Evolutionary conservation across 306 rosid genomes (phyloP).

Genomic region (Vigna hirtella): DNA sequence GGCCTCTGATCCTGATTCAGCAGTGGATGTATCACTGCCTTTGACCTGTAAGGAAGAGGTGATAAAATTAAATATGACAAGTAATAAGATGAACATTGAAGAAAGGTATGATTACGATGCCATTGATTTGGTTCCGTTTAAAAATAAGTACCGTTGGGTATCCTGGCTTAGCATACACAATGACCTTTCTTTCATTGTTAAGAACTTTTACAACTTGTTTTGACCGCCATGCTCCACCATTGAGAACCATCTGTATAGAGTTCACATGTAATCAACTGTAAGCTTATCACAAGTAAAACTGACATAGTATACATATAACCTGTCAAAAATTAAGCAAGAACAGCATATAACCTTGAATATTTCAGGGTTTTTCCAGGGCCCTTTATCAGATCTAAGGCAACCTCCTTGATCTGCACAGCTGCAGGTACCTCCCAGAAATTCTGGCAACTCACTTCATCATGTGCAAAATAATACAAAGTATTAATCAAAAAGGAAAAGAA

Average conservation of each 20-base stretch:
- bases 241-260: slow-evolving; percentile 79
- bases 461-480: slow-evolving; percentile 37
- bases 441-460: slow-evolving; percentile 90
- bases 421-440: slow-evolving; percentile 95
- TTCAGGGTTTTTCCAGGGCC: slow-evolving; percentile 95
- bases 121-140: slow-evolving; percentile 31
- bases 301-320: slow-evolving; percentile 1
- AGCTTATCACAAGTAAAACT: slow-evolving; percentile 36
- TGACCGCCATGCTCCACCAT: slow-evolving; percentile 77
- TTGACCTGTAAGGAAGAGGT: slow-evolving; percentile 66
- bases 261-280: slow-evolving; percentile 29
- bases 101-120: slow-evolving; percentile 3
- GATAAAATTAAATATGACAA: slow-evolving; percentile 18
- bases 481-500: background rate
- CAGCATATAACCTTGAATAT: slow-evolving; percentile 75
- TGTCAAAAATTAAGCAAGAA: slow-evolving; percentile 21
- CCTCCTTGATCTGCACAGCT: slow-evolving; percentile 88
- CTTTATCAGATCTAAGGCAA: slow-evolving; percentile 95
- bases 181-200: slow-evolving; percentile 86
- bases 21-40: slow-evolving; percentile 97
- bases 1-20: slow-evolving; percentile 99
- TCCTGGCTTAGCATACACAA: slow-evolving; percentile 89
- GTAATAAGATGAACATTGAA: background rate
- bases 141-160: slow-evolving; percentile 72
- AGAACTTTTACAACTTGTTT: slow-evolving; percentile 92